These are phyloP conservation scores for Phytophthora boehmeriae DNA, from an alignment of 352 stramenopile species.

Conservation along the genomic window DNA sequence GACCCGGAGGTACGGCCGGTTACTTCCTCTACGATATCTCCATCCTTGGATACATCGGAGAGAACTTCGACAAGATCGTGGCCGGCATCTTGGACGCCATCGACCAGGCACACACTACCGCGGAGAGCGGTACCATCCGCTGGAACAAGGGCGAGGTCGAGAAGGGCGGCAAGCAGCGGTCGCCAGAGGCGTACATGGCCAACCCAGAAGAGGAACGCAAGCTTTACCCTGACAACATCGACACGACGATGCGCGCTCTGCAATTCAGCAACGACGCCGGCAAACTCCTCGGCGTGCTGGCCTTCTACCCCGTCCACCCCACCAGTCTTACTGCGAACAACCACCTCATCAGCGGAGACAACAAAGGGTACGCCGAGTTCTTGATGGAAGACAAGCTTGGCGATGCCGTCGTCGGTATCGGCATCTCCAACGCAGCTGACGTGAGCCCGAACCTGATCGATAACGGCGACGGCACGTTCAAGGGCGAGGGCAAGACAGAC, in stretches of 20 bases:
- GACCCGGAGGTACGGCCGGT: constrained; percentile 66
- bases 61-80: constrained; percentile 70
- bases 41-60: constrained; percentile 45
- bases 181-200: constrained; percentile 59
- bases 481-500: constrained; percentile 29
- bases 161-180: constrained; percentile 66
- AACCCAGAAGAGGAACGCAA: constrained; percentile 64
- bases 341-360: constrained; percentile 72
- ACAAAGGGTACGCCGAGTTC: constrained; percentile 65
- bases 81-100: constrained; percentile 65
- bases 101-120: constrained; percentile 48
- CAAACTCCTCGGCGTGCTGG: constrained; percentile 52
- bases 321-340: constrained; percentile 78
- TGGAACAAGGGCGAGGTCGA: constrained; percentile 33
- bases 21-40: constrained; percentile 75
- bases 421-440: constrained; percentile 50
- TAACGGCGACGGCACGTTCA: constrained; percentile 47
- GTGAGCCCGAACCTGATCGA: constrained; percentile 48
- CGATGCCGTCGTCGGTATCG: constrained; percentile 32
- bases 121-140: constrained; percentile 44
- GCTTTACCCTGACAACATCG: constrained; percentile 56
- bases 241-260: constrained; percentile 72
- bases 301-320: constrained; percentile 72
- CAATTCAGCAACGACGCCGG: constrained; percentile 38
- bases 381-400: constrained; percentile 33